These are phyloP conservation scores for Lumnitzera littorea DNA, from an alignment of 345 rosid genomes.

Conservation along the genomic window DNA sequence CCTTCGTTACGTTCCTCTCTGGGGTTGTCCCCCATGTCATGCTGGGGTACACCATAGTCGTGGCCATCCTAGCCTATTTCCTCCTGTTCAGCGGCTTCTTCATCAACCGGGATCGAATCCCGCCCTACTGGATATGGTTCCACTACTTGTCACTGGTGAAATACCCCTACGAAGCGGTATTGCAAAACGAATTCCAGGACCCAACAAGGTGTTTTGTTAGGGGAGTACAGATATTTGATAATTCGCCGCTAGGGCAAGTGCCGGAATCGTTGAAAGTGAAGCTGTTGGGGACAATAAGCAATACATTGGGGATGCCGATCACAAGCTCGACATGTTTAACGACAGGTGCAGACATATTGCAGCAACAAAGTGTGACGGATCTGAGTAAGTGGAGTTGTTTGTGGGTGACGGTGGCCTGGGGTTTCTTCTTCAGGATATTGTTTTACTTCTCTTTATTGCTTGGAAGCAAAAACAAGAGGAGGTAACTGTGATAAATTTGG, in stretches of 20 bases:
- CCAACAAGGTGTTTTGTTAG: conserved; percentile 61
- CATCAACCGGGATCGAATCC: conserved; percentile 80
- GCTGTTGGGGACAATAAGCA: conserved; percentile 43
- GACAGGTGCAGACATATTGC: conserved; percentile 57
- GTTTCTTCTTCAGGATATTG: conserved; percentile 74
- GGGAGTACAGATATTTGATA: conserved; percentile 84
- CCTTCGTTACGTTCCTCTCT: conserved; percentile 87
- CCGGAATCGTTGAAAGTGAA: conserved; percentile 39
- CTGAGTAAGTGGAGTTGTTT: conserved; percentile 78
- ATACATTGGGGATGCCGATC: conserved; percentile 46
- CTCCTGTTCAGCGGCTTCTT: conserved; percentile 93
- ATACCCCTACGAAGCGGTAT: conserved; percentile 82
- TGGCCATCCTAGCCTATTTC: conserved; percentile 85
- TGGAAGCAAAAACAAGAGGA: conserved; percentile 92
- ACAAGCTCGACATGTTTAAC: conserved; percentile 78
- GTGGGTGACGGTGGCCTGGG: conserved; percentile 77
- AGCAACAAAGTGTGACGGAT: conserved; percentile 62
- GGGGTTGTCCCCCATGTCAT: conserved; percentile 91
- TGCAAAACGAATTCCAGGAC: conserved; percentile 70
- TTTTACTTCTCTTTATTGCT: conserved; percentile 71
- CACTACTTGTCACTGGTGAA: conserved; percentile 88
- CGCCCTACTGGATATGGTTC: conserved; percentile 90
- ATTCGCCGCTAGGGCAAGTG: conserved; percentile 57
- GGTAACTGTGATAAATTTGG: conserved; percentile 19
- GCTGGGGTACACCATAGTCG: conserved; percentile 90